These are phyloP conservation scores for Mycena galopus DNA, from an alignment of 768 basidiomycete species.

Conservation along the genomic window DNA sequence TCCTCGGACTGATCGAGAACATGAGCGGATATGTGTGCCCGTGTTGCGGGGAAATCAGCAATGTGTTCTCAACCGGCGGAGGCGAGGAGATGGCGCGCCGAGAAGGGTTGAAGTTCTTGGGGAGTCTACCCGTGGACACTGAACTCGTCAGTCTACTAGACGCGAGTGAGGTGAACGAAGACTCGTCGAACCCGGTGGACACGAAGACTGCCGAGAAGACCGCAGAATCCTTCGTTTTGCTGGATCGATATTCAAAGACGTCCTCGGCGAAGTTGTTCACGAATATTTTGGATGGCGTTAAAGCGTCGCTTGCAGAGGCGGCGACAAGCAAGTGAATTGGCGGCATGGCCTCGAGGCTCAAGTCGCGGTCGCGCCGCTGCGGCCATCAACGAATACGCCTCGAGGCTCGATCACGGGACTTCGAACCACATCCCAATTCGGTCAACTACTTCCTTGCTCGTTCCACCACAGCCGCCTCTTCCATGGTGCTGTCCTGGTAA, in stretches of 20 bases:
- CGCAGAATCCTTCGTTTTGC: slow-evolving; percentile 60
- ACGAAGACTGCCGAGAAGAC: slow-evolving; percentile 39
- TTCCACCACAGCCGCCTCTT: neutral
- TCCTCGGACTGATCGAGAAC: slow-evolving; percentile 95
- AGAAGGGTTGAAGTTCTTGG: slow-evolving; percentile 83
- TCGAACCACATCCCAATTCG: neutral
- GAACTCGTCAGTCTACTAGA: slow-evolving; percentile 91
- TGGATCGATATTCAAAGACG: slow-evolving; percentile 75
- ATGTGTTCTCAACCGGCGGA: slow-evolving; percentile 95
- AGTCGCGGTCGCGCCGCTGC: neutral
- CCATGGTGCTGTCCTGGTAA: slow-evolving; percentile 21
- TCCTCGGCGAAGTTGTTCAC: slow-evolving; percentile 78
- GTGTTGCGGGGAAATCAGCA: slow-evolving; percentile 95
- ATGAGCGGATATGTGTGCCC: slow-evolving; percentile 99
- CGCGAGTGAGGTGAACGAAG: slow-evolving; percentile 58
- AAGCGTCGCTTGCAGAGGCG: slow-evolving; percentile 40
- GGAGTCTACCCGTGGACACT: slow-evolving; percentile 92
- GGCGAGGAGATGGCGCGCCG: slow-evolving; percentile 88
- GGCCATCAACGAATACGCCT: neutral
- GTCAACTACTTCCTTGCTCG: neutral
- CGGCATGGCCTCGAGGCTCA: neutral
- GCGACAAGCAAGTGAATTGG: neutral
- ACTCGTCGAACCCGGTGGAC: slow-evolving; percentile 16
- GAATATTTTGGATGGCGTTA: slow-evolving; percentile 63
- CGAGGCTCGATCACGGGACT: neutral